Percentiles rank a stretch among this genome's conserved stretches.
These are phyloP conservation scores for Adansonia digitata DNA, from an alignment of 345 rosid genomes.

Conservation along the genomic window DNA sequence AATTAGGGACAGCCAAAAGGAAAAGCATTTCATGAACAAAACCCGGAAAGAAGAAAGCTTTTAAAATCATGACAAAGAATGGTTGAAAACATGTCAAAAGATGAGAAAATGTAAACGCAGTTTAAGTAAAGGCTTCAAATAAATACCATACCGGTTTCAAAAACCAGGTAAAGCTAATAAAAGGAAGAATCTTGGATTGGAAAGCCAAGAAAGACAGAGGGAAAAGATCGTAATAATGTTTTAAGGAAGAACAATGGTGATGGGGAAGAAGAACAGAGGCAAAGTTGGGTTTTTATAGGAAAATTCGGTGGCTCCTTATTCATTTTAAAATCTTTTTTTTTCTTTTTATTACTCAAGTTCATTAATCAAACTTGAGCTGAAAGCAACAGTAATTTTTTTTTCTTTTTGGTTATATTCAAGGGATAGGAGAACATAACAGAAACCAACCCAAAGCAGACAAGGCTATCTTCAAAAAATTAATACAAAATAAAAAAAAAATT, in stretches of 20 bases:
- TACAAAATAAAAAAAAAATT: neutral
- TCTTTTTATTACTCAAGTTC: neutral
- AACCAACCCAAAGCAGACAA: constrained; percentile 14
- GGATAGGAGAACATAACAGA: neutral
- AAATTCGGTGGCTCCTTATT: neutral
- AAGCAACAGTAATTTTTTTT: neutral
- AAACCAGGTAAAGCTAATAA: constrained; percentile 6
- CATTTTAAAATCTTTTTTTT: neutral
- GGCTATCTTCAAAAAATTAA: neutral
- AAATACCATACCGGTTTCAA: constrained; percentile 3
- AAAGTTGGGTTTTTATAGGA: constrained; percentile 35
- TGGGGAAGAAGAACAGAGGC: constrained; percentile 25
- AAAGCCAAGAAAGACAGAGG: neutral
- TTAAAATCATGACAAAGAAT: neutral
- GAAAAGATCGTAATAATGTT: neutral
- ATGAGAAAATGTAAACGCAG: neutral
- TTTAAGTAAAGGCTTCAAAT: neutral
- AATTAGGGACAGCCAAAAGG: neutral
- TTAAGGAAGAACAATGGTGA: constrained; percentile 2
- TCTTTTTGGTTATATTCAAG: constrained; percentile 3
- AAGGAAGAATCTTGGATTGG: neutral
- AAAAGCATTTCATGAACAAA: neutral
- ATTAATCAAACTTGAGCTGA: constrained; percentile 1
- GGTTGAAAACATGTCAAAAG: neutral
- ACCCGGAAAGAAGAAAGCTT: constrained; percentile 6